Percentiles rank a stretch among this genome's conserved stretches.
phyloP scores from a whole-genome alignment of 192 early-diverging fungal genomes.

The Phlyctochytrium arcticum region DNA sequence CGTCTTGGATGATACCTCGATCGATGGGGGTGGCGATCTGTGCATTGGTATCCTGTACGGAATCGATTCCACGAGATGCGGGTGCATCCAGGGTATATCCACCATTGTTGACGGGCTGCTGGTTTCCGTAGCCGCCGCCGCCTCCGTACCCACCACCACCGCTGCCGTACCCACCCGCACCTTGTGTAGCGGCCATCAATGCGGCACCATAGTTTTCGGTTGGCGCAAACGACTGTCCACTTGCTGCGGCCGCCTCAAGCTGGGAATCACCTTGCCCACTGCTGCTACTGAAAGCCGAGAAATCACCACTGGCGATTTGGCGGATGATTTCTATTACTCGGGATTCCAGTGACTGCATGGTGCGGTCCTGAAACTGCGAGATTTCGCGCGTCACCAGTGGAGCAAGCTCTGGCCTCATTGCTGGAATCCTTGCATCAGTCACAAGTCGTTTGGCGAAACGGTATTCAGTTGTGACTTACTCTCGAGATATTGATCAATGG shows the following conservation, averaged over 20 bases:
- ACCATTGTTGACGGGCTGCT: neutral
- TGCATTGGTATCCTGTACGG: too few species aligned
- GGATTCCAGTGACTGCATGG: conserved; percentile 1
- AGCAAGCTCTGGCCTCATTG: conserved; percentile 13
- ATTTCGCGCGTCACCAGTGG: conserved; percentile 15
- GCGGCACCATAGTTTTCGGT: neutral
- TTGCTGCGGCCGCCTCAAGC: neutral
- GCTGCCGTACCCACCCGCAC: too few species aligned
- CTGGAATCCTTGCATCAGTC: neutral
- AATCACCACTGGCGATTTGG: conserved; percentile 22
- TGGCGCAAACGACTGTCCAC: neutral
- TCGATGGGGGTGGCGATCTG: conserved; percentile 2
- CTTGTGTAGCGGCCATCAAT: neutral
- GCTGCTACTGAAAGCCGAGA: conserved; percentile 3
- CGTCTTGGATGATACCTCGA: conserved; percentile 18
- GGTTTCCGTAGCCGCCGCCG: neutral
- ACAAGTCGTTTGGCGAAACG: neutral
- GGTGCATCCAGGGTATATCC: neutral
- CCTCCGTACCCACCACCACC: too few species aligned
- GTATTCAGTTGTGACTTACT: neutral
- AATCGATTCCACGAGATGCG: neutral
- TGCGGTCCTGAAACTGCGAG: conserved; percentile 4
- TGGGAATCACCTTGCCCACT: neutral
- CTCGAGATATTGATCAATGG: conserved; percentile 18
- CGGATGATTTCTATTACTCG: conserved; percentile 13